These are phyloP conservation scores for Gremmenia infestans DNA, from an alignment of 2,329 filamentous ascomycete genomes.

Conservation along the genomic window DNA sequence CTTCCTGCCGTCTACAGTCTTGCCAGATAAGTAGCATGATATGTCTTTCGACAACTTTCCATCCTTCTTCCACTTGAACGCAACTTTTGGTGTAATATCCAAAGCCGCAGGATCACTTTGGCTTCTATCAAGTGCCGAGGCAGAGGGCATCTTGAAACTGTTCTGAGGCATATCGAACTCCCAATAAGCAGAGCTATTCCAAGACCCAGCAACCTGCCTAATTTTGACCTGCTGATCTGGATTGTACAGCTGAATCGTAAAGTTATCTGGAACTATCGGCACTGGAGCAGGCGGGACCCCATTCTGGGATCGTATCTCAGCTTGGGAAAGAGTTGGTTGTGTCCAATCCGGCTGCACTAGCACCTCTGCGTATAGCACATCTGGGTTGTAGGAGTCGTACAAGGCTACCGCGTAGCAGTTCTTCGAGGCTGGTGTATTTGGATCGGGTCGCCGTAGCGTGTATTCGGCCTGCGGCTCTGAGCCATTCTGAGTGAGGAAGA, in stretches of 20 bases:
- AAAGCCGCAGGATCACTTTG: constrained; percentile 52
- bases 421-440: constrained; percentile 60
- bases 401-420: constrained; percentile 86
- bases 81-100: constrained; percentile 64
- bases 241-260: constrained; percentile 87
- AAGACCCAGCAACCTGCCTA: constrained; percentile 66
- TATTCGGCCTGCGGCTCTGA: constrained; percentile 77
- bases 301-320: constrained; percentile 69
- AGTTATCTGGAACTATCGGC: constrained; percentile 70
- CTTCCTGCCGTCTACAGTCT: constrained; percentile 67
- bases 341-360: constrained; percentile 80
- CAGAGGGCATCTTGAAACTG: constrained; percentile 75
- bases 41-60: constrained; percentile 81
- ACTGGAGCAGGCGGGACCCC: constrained; percentile 61
- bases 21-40: constrained; percentile 81
- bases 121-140: constrained; percentile 71
- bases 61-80: constrained; percentile 87
- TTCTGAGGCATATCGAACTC: constrained; percentile 89
- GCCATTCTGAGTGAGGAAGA: constrained; percentile 64
- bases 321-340: constrained; percentile 73
- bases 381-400: constrained; percentile 73
- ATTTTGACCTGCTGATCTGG: constrained; percentile 79
- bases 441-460: constrained; percentile 70
- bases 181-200: constrained; percentile 77
- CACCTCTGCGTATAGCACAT: constrained; percentile 83